Percentiles rank a stretch among this genome's conserved stretches.
Conservation (phyloP, 192 early-diverging fungal species). For the Rhizophagus sp. region DNA sequence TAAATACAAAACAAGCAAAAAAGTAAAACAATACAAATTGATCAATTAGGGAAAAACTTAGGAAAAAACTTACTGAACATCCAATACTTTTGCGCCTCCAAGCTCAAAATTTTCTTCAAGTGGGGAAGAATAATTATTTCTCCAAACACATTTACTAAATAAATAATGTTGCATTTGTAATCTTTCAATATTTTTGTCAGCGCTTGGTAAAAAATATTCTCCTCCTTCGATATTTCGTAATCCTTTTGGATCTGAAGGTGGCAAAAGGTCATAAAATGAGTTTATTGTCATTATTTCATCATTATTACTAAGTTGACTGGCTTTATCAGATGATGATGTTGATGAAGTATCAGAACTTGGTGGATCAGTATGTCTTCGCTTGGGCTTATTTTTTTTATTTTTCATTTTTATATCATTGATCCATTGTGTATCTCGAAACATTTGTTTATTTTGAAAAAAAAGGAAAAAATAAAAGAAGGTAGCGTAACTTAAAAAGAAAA, state of each 20-base stretch:
- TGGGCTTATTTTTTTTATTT: not conserved
- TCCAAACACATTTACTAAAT: slow-evolving; percentile 9
- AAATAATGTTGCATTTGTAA: slow-evolving; percentile 19
- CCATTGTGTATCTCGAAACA: not conserved
- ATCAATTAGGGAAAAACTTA: not conserved
- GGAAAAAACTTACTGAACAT: slow-evolving; percentile 23
- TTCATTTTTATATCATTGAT: not conserved
- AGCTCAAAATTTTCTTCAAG: not conserved
- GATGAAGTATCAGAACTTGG: not conserved
- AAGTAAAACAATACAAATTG: too few species aligned
- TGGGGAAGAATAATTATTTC: not conserved
- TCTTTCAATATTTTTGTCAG: slow-evolving; percentile 13
- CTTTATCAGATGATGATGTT: not conserved
- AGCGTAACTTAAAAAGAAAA: not conserved
- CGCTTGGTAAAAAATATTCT: slow-evolving; percentile 11
- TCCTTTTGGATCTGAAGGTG: not conserved
- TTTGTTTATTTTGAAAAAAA: not conserved
- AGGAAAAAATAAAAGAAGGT: not conserved
- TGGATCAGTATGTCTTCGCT: not conserved
- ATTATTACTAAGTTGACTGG: not conserved
- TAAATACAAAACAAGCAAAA: not conserved
- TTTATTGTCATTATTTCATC: not conserved
- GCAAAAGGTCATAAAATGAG: not conserved
- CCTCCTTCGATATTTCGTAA: not conserved
- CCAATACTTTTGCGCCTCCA: slow-evolving; percentile 3